These are phyloP conservation scores for Ustilago esculenta DNA, from an alignment of 1,284 basidiomycete species.

Conservation along the genomic window DNA sequence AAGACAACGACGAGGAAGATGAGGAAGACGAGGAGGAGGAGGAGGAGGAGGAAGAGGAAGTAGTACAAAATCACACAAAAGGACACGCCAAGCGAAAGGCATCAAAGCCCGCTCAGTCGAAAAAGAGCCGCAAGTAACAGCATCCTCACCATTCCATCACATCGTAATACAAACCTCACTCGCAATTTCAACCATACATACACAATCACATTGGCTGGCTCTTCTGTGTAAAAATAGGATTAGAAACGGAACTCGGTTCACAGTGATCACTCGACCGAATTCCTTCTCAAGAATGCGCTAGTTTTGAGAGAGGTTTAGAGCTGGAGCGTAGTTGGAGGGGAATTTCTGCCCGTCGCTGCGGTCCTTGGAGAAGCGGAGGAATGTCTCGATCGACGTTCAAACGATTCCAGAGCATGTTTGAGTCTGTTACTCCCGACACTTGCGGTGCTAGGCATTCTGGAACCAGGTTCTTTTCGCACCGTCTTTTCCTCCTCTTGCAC, in stretches of 20 bases:
- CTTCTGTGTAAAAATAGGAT: background rate
- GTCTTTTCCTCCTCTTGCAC: conserved; percentile 2
- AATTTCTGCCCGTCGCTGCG: conserved; percentile 8
- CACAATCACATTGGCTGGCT: no score
- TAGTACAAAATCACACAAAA: background rate
- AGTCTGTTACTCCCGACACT: conserved; percentile 16
- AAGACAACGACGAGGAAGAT: conserved; percentile 2
- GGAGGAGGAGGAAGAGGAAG: conserved; percentile 12
- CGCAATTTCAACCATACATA: background rate
- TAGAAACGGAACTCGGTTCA: no score
- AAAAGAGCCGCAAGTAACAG: conserved; percentile 29
- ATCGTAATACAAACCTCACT: background rate
- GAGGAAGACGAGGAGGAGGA: conserved; percentile 18
- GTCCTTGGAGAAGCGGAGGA: background rate
- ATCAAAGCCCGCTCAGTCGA: conserved; percentile 12
- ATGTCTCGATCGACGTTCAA: conserved; percentile 7
- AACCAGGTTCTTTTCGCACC: conserved; percentile 15
- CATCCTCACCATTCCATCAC: background rate
- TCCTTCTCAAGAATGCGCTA: no score
- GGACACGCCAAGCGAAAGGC: conserved; percentile 3
- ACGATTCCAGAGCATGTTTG: conserved; percentile 24
- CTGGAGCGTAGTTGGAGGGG: conserved; percentile 22
- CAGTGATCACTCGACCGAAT: no score
- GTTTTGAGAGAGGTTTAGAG: no score
- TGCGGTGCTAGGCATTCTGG: conserved; percentile 9